phyloP scores from a whole-genome alignment of 108 stramenopile species.

The Nannochloropsis oceanica region DNA sequence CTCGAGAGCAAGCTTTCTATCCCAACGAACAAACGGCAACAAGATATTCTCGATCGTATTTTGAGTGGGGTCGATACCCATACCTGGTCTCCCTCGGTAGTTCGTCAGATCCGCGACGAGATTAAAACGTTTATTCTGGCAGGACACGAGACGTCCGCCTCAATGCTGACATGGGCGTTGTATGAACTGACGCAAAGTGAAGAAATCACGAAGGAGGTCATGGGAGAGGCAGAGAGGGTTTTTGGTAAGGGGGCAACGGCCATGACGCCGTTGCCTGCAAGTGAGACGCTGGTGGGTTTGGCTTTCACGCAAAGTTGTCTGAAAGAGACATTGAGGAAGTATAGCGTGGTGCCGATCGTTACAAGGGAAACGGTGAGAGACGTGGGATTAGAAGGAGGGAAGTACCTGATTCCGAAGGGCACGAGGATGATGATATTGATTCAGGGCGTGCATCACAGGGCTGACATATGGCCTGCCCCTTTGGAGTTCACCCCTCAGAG shows the following conservation, averaged over 20 bases:
- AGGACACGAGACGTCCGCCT: conserved; percentile 44
- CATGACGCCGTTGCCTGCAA: conserved; percentile 10
- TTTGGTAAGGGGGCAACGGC: conserved; percentile 1
- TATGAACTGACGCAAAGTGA: conserved; percentile 20
- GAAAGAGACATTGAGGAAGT: conserved; percentile 38
- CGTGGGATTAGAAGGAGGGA: conserved; percentile 7
- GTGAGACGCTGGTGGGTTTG: conserved; percentile 15
- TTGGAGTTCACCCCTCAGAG: conserved; percentile 18
- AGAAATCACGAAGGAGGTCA: conserved; percentile 12
- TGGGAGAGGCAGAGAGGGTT: conserved; percentile 20
- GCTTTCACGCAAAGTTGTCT: conserved; percentile 31
- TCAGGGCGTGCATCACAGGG: conserved; percentile 36
- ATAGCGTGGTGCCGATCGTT: conserved; percentile 24
- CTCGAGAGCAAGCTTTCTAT: neutral
- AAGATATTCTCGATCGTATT: conserved; percentile 16
- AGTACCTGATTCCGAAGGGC: conserved; percentile 28
- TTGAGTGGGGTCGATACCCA: neutral
- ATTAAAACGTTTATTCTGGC: conserved; percentile 43
- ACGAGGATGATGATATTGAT: conserved; percentile 26
- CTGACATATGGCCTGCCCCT: conserved; percentile 36
- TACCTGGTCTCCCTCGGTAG: neutral
- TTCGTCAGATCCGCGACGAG: conserved; percentile 35
- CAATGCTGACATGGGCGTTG: conserved; percentile 43
- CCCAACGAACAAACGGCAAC: neutral
- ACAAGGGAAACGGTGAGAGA: conserved; percentile 10